Evolutionary conservation across 2,329 filamentous ascomycete species (phyloP).

Genomic region (Chaetomium strumarium): DNA sequence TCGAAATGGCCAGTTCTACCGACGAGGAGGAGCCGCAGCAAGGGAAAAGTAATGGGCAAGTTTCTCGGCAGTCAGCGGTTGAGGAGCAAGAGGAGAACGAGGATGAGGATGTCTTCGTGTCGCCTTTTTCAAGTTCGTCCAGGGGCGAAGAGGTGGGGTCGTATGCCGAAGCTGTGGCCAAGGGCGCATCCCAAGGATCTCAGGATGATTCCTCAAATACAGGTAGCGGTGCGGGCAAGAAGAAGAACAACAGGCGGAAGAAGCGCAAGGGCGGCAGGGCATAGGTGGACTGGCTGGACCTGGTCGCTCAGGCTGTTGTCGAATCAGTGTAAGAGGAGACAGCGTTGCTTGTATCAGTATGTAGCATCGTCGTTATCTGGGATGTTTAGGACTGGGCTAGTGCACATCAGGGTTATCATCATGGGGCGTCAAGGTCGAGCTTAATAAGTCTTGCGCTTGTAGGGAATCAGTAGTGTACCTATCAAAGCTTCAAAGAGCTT

Average conservation of each 20-base stretch:
- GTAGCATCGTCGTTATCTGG: neutral
- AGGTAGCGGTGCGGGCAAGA: slow-evolving; percentile 13
- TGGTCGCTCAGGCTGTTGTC: neutral
- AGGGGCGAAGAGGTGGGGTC: slow-evolving; percentile 7
- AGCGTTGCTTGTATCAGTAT: neutral
- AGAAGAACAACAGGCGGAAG: slow-evolving; percentile 25
- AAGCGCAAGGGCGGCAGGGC: slow-evolving; percentile 26
- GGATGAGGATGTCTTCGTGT: slow-evolving; percentile 15
- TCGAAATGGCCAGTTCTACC: slow-evolving; percentile 38
- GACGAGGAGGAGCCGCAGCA: slow-evolving; percentile 29
- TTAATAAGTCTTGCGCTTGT: no score
- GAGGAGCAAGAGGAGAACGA: slow-evolving; percentile 11
- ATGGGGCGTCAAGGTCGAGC: no score
- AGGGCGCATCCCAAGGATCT: slow-evolving; percentile 1
- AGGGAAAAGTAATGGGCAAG: neutral
- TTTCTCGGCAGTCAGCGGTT: neutral
- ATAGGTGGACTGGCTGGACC: slow-evolving; percentile 20
- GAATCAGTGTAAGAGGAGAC: no score
- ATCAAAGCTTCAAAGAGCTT: no score
- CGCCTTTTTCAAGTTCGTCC: slow-evolving; percentile 9
- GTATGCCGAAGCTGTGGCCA: slow-evolving; percentile 2
- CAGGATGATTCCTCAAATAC: neutral
- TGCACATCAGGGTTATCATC: no score
- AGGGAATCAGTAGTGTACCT: no score
- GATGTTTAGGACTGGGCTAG: no score